Percentiles rank a stretch among this genome's conserved stretches.
These are phyloP conservation scores for Phyllostachys edulis DNA, from an alignment of 176 grass and related monocot genomes.

Conservation along the genomic window DNA sequence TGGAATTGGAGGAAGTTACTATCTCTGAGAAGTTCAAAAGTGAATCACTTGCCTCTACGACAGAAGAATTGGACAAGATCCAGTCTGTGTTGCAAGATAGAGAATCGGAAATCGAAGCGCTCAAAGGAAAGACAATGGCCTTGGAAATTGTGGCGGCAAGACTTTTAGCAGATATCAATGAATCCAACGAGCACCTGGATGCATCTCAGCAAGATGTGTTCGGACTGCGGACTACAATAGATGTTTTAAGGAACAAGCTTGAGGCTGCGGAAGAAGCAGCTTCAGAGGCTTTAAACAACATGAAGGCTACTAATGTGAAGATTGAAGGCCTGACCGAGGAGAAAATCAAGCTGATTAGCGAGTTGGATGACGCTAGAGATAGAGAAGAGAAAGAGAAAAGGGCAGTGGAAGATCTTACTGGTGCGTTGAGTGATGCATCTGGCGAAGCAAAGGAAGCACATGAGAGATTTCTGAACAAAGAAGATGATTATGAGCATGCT, in stretches of 20 bases:
- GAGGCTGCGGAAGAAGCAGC: slow-evolving; percentile 58
- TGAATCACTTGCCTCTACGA: slow-evolving; percentile 49
- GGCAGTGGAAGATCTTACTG: slow-evolving; percentile 65
- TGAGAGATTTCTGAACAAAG: slow-evolving; percentile 60
- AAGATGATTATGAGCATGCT: slow-evolving; percentile 66
- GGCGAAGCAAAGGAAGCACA: slow-evolving; percentile 52
- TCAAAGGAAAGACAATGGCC: slow-evolving; percentile 53
- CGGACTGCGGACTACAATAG: slow-evolving; percentile 62
- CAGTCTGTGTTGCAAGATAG: slow-evolving; percentile 53
- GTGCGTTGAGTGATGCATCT: slow-evolving; percentile 62
- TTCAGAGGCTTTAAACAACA: slow-evolving; percentile 48
- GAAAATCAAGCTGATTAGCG: slow-evolving; percentile 49
- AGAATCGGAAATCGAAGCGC: slow-evolving; percentile 62
- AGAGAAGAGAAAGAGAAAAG: slow-evolving; percentile 60
- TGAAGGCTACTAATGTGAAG: slow-evolving; percentile 42
- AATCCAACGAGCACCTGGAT: slow-evolving; percentile 57
- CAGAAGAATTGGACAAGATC: slow-evolving; percentile 50
- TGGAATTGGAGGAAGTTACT: slow-evolving; percentile 53
- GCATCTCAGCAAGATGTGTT: slow-evolving; percentile 57
- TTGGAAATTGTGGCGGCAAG: slow-evolving; percentile 68
- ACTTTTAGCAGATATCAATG: slow-evolving; percentile 51
- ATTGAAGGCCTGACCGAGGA: slow-evolving; percentile 56
- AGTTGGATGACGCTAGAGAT: slow-evolving; percentile 56
- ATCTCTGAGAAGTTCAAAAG: slow-evolving; percentile 64
- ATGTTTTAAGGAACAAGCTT: slow-evolving; percentile 67